phyloP scores from a whole-genome alignment of 1,284 basidiomycete species.

The Fistulinella cinereoalba region DNA sequence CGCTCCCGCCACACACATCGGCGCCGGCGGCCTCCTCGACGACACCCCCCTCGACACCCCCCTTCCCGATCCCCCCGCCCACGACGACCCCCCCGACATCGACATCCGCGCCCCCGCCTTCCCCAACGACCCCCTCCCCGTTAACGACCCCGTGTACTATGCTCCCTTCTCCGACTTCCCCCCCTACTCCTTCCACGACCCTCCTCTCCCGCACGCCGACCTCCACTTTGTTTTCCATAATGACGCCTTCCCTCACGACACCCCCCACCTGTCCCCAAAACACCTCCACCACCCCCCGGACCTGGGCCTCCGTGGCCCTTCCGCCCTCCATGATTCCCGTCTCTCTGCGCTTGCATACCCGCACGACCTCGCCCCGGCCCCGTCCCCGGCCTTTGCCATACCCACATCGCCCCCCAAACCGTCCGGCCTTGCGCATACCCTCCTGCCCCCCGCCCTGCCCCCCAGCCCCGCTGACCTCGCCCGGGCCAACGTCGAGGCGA shows the following conservation, averaged over 20 bases:
- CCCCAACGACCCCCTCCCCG: conserved; percentile 23
- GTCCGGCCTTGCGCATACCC: conserved; percentile 26
- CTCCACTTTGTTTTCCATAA: conserved; percentile 26
- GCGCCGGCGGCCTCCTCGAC: conserved; percentile 21
- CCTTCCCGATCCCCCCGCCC: conserved; percentile 21
- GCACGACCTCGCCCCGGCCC: conserved; percentile 25
- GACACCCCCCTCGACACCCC: conserved; percentile 14
- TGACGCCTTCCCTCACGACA: conserved; percentile 25
- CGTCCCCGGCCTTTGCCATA: conserved; percentile 19
- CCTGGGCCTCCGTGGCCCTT: conserved; percentile 12
- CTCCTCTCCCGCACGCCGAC: conserved; percentile 28
- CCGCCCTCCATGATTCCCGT: conserved; percentile 27
- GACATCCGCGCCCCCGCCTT: conserved; percentile 29
- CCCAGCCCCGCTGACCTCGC: conserved; percentile 29
- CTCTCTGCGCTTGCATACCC: conserved; percentile 27
- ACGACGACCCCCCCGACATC: conserved; percentile 30
- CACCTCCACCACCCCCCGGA: conserved; percentile 26
- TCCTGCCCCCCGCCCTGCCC: conserved; percentile 35
- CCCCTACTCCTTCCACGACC: conserved; percentile 28
- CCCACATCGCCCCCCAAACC: conserved; percentile 24
- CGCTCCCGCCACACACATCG: conserved; percentile 13
- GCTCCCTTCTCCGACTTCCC: conserved; percentile 28
- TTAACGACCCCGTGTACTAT: conserved; percentile 36
- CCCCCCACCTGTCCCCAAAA: conserved; percentile 31
- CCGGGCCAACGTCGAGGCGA: conserved; percentile 25